A percentile compares a stretch with the other conserved stretches of the same genome.
phyloP scores from a whole-genome alignment of 495 filamentous ascomycete genomes.

The Penicillium desertorum region DNA sequence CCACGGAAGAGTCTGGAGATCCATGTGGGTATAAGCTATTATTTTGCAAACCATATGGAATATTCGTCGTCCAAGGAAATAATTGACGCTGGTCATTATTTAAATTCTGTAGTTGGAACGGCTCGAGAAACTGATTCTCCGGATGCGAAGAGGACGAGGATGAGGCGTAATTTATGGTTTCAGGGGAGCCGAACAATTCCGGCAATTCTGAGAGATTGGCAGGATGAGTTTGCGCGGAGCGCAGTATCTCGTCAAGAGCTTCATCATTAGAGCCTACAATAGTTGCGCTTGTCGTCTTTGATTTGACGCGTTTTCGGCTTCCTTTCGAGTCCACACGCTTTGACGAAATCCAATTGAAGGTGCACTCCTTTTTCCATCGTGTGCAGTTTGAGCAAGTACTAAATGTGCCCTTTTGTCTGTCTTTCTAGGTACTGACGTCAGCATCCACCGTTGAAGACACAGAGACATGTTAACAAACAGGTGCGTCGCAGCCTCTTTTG shows the following conservation, averaged over 20 bases:
- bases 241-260: conserved; percentile 5
- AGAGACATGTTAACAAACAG: conserved; percentile 12
- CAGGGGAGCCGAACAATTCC: not conserved
- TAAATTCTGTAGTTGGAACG: not conserved
- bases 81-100: not conserved
- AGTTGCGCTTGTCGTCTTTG: not conserved
- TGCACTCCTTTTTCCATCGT: conserved; percentile 32
- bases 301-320: conserved; percentile 4
- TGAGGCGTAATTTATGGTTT: not conserved
- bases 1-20: not conserved
- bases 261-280: not conserved
- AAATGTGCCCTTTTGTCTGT: conserved; percentile 10
- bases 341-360: conserved; percentile 30
- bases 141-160: conserved; percentile 3
- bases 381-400: conserved; percentile 32
- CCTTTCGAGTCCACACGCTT: conserved; percentile 10
- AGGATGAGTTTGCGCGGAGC: conserved; percentile 8
- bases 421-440: conserved; percentile 16
- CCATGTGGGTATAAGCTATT: not conserved
- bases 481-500: conserved; percentile 45
- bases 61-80: not conserved
- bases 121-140: not conserved
- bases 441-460: not conserved
- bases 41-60: not conserved
- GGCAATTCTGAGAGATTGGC: not conserved